Percentiles rank a stretch among this genome's conserved stretches.
These are phyloP conservation scores for Leucogyrophana mollusca DNA, from an alignment of 768 basidiomycete species.

Conservation along the genomic window DNA sequence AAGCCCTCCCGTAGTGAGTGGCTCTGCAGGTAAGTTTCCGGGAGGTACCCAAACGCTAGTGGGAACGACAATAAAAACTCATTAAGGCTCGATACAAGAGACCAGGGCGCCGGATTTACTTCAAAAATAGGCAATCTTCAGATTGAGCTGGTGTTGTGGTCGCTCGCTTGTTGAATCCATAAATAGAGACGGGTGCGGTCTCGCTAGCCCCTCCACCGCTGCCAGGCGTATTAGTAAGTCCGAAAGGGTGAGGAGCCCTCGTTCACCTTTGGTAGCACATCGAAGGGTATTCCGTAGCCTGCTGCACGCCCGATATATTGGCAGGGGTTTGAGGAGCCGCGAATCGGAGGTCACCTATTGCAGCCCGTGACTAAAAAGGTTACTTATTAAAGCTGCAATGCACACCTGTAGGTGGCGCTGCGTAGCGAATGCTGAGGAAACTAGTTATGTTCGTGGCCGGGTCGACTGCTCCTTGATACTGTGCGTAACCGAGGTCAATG, in stretches of 20 bases:
- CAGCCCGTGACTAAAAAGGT: neutral
- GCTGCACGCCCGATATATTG: conserved; percentile 16
- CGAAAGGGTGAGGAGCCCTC: conserved; percentile 18
- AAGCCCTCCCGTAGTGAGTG: conserved; percentile 4
- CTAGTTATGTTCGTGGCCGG: conserved; percentile 16
- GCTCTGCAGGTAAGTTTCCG: neutral
- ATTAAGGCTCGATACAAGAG: neutral
- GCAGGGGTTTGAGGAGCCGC: conserved; percentile 26
- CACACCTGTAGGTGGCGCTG: conserved; percentile 46
- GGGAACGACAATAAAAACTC: conserved; percentile 17
- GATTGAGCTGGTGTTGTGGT: conserved; percentile 8
- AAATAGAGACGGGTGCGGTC: conserved; percentile 6
- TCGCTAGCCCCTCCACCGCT: conserved; percentile 2
- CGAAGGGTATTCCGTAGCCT: conserved; percentile 23
- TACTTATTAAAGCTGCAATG: neutral
- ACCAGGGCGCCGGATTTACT: conserved; percentile 11
- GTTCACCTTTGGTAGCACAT: conserved; percentile 20
- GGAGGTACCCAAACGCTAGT: conserved; percentile 13
- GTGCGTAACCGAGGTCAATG: conserved; percentile 30
- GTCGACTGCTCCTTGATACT: conserved; percentile 28
- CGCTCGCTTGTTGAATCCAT: conserved; percentile 7
- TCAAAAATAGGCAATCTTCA: conserved; percentile 35
- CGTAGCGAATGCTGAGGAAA: conserved; percentile 40
- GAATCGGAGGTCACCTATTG: conserved; percentile 23
- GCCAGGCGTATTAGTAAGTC: conserved; percentile 23